Base-by-base conservation (phyloP, 2,329 filamentous ascomycete genomes). In the Penicillium capsulatum region DNA sequence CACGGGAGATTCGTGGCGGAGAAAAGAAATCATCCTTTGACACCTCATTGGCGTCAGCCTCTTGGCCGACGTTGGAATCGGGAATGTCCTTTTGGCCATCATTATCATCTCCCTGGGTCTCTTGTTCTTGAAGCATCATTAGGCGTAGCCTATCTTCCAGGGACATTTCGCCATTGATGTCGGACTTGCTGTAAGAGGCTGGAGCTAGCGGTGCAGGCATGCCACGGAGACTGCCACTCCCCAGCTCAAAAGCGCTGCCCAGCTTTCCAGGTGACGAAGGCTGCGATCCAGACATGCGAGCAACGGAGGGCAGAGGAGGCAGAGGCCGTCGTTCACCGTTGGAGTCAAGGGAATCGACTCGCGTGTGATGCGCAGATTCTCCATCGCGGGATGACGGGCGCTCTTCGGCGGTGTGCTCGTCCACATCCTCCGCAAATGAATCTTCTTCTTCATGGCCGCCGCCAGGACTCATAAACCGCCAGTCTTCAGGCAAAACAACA, bases 401-500 rank as follows among this genome's bases (percentile, higher is more conserved):
- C 9, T 72, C 70, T 17, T 73, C 65, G 5, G 82, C 80, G 69
- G 78, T 79, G 1, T 84, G 83, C 57, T 82, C 88, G 44, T 75
- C 77, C 29, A 84, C 69, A 29, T 72, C 68, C 16, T 71, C 72
- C 16, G 74, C 81, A 54, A 86, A 92, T 1, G 81, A 79, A 53
- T 88, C 80, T 26, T 86, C 81, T 24, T 77, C 73, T 10, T 68
- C 73, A 47, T 79, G 72, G n/a, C 72, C 77, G 15, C 65, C 79
- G 54, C 73, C 81, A 61, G 68, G 86, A 69, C 69, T 90, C 76
- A 83, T 81, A 50, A 79, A 86, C 48, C 86, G 81, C 92, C 92
- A 98, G 61, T 96, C 89, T 57, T 97, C 92, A 1, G 92, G 92
- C 15, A 94, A 79, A n/a, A 98, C 91, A 8, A 98, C 92, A 0